Evolutionary conservation across 352 stramenopile genomes (phyloP).

Genomic region (Phytophthora capsici): DNA sequence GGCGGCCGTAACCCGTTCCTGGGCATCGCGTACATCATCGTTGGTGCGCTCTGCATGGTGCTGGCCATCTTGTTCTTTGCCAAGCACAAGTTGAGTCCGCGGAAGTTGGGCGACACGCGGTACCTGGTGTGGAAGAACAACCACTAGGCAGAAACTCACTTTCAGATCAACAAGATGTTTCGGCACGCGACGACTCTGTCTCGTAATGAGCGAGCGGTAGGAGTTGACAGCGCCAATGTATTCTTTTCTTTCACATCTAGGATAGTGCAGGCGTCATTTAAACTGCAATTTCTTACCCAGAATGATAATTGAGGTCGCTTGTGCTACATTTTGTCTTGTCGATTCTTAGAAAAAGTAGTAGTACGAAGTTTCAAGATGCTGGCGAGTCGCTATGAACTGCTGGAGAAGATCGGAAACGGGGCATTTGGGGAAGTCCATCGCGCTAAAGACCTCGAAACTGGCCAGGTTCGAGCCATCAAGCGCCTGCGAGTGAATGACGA

Average conservation of each 20-base stretch:
- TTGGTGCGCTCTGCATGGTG: slow-evolving; percentile 94
- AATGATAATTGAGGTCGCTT: slow-evolving; percentile 34
- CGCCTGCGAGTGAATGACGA: slow-evolving; percentile 60
- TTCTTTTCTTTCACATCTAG: slow-evolving; percentile 30
- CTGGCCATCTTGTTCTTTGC: slow-evolving; percentile 95
- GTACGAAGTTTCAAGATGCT: slow-evolving; percentile 39
- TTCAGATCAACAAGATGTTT: slow-evolving; percentile 24
- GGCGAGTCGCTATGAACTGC: slow-evolving; percentile 58
- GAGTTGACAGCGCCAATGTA: slow-evolving; percentile 34
- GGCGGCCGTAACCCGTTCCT: slow-evolving; percentile 97
- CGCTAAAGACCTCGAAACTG: slow-evolving; percentile 48
- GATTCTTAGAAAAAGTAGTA: slow-evolving; percentile 4
- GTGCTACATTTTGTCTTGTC: slow-evolving; percentile 15
- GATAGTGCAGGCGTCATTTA: slow-evolving; percentile 29
- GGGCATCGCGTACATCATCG: slow-evolving; percentile 95
- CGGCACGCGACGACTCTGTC: slow-evolving; percentile 12
- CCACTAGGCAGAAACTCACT: slow-evolving; percentile 54
- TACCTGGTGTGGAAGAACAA: slow-evolving; percentile 98
- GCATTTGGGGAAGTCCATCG: slow-evolving; percentile 76
- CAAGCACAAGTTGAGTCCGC: slow-evolving; percentile 95
- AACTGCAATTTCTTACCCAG: slow-evolving; percentile 21
- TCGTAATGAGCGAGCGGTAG: slow-evolving; percentile 26
- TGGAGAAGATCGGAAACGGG: slow-evolving; percentile 71
- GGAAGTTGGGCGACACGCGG: slow-evolving; percentile 94
- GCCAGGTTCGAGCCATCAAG: slow-evolving; percentile 64